Conservation (phyloP, 2,329 filamentous ascomycete genomes). For the Monosporascus sp. region DNA sequence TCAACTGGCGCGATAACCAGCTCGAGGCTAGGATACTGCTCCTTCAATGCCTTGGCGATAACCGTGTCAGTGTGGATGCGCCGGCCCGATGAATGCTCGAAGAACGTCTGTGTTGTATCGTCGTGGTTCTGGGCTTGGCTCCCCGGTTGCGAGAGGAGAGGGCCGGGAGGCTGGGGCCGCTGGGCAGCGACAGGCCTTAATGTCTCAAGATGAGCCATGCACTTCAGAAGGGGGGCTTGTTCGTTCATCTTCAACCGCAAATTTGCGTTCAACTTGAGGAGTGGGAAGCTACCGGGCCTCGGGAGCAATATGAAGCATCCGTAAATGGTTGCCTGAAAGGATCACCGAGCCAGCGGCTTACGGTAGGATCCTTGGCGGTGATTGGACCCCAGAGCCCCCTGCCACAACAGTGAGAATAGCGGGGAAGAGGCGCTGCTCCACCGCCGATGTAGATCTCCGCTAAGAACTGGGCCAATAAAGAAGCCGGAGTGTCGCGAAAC, state of each 20-base stretch:
- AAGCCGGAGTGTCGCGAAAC: background rate
- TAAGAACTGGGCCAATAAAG: background rate
- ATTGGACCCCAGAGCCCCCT: background rate
- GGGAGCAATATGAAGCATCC: background rate
- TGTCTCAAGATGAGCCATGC: background rate
- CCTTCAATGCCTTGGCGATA: conserved; percentile 34
- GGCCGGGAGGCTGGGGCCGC: too few species aligned
- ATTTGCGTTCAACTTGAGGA: background rate
- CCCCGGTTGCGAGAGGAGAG: too few species aligned
- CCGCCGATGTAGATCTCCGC: background rate
- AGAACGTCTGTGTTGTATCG: conserved; percentile 25
- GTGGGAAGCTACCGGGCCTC: background rate
- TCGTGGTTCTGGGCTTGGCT: conserved; percentile 1
- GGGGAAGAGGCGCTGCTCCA: background rate
- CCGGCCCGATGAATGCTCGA: conserved; percentile 34
- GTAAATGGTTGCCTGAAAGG: background rate
- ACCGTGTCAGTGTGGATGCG: conserved; percentile 39
- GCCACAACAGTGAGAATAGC: background rate
- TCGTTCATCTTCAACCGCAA: background rate
- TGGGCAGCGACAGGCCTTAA: background rate
- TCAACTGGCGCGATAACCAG: conserved; percentile 32
- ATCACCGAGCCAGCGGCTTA: background rate
- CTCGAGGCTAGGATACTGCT: conserved; percentile 38
- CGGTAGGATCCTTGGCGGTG: background rate
- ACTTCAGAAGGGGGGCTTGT: background rate